Percentiles rank a stretch among this genome's conserved stretches.
Evolutionary conservation across 345 rosid genomes (phyloP).

Genomic region (Jatropha curcas): DNA sequence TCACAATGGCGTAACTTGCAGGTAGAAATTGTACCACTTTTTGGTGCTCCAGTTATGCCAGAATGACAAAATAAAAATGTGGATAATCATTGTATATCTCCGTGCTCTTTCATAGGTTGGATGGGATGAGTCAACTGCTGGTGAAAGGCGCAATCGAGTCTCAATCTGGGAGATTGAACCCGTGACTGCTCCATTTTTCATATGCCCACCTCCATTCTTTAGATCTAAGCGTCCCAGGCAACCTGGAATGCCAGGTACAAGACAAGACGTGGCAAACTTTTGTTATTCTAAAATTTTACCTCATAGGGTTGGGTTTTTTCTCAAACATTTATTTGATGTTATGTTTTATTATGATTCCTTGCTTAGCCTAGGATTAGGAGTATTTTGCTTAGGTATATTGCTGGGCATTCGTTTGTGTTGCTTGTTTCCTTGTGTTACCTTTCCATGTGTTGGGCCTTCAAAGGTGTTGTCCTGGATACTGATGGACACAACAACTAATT

Average conservation of each 20-base stretch:
- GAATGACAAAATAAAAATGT: not conserved
- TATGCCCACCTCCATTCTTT: conserved; percentile 89
- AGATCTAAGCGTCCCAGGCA: conserved; percentile 79
- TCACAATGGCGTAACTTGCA: conserved; percentile 98
- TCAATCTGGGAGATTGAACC: conserved; percentile 98
- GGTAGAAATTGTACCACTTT: conserved; percentile 34
- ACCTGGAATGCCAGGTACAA: conserved; percentile 75
- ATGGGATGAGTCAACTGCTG: conserved; percentile 98
- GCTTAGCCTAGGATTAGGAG: not conserved
- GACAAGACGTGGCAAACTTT: not conserved
- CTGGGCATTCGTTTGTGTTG: conserved; percentile 11
- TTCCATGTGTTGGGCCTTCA: not conserved
- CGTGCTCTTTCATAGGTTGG: conserved; percentile 62
- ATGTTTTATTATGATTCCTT: not conserved
- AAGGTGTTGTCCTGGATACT: conserved; percentile 7
- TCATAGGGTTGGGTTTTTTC: not conserved
- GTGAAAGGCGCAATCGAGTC: conserved; percentile 77
- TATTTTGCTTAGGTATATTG: not conserved
- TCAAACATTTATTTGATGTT: not conserved
- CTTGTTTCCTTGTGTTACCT: conserved; percentile 8
- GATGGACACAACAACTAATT: not conserved
- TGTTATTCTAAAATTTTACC: not conserved
- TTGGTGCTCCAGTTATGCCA: not conserved
- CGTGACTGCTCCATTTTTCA: conserved; percentile 85
- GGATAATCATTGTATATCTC: not conserved